These are phyloP conservation scores for Yamadazyma kanchanaburiensis DNA, from an alignment of 1,139 yeast genomes.

Conservation along the genomic window DNA sequence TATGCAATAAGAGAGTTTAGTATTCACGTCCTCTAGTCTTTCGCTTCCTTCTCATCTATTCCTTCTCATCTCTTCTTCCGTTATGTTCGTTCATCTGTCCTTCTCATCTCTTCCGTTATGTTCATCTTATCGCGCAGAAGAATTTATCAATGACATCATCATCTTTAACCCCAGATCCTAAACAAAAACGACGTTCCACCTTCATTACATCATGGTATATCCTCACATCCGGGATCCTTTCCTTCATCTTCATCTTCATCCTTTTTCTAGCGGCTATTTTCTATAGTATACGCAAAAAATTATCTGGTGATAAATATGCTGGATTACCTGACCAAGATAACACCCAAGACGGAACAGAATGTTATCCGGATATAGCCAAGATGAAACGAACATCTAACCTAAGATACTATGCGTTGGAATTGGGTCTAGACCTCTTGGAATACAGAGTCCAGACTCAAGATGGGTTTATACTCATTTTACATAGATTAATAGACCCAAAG, in stretches of 20 bases:
- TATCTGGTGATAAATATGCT: slow-evolving; percentile 17
- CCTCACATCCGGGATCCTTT: slow-evolving; percentile 24
- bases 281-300: slow-evolving; percentile 22
- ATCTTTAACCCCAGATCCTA: slow-evolving; percentile 20
- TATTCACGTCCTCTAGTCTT: too few species aligned
- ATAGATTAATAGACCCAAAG: slow-evolving; percentile 57
- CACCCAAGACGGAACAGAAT: slow-evolving; percentile 13
- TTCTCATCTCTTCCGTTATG: background rate
- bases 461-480: slow-evolving; percentile 67
- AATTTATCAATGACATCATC: slow-evolving; percentile 10
- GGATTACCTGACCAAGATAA: slow-evolving; percentile 16
- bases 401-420: slow-evolving; percentile 60
- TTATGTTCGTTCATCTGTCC: background rate
- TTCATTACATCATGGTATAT: slow-evolving; percentile 19
- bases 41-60: too few species aligned
- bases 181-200: slow-evolving; percentile 14
- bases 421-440: slow-evolving; percentile 58
- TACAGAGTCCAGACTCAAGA: slow-evolving; percentile 70
- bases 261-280: slow-evolving; percentile 25
- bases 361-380: slow-evolving; percentile 27
- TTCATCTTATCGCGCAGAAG: slow-evolving; percentile 1
- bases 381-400: slow-evolving; percentile 35
- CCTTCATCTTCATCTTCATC: slow-evolving; percentile 24
- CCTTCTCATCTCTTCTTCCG: background rate
- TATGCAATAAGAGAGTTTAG: too few species aligned